Conservation (phyloP, 345 rosid genomes). For the Eucalyptus cladocalyx region DNA sequence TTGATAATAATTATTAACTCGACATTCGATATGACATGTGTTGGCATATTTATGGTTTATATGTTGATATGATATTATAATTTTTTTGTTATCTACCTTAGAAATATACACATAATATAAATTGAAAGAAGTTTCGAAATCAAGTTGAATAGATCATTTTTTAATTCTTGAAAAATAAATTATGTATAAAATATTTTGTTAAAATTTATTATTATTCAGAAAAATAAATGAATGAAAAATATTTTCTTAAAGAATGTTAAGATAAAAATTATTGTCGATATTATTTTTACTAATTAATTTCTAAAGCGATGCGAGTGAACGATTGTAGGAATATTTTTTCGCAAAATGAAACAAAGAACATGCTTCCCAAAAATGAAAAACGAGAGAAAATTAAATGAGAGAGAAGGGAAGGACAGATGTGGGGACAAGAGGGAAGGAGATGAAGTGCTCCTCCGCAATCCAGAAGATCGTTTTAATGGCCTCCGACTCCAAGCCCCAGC, state of each 20-base stretch:
- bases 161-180: background rate
- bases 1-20: background rate
- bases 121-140: background rate
- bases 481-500: slow-evolving; percentile 32
- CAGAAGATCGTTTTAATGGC: slow-evolving; percentile 22
- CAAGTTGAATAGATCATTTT: fast-evolving
- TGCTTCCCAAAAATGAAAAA: background rate
- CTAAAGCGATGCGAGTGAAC: background rate
- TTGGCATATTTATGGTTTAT: background rate
- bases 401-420: background rate
- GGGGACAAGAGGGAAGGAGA: background rate
- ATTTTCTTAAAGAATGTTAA: background rate
- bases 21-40: background rate
- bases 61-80: too few relatives aligned
- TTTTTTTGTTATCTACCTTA: background rate
- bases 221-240: fast-evolving
- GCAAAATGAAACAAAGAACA: too few relatives aligned
- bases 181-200: fast-evolving
- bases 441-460: slow-evolving; percentile 11
- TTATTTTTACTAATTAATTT: background rate
- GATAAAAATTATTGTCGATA: too few relatives aligned
- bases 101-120: background rate
- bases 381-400: background rate
- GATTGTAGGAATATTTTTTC: too few relatives aligned
- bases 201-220: fast-evolving